Base-by-base conservation (phyloP, 2,329 filamentous ascomycete species). In the Nemania diffusa region DNA sequence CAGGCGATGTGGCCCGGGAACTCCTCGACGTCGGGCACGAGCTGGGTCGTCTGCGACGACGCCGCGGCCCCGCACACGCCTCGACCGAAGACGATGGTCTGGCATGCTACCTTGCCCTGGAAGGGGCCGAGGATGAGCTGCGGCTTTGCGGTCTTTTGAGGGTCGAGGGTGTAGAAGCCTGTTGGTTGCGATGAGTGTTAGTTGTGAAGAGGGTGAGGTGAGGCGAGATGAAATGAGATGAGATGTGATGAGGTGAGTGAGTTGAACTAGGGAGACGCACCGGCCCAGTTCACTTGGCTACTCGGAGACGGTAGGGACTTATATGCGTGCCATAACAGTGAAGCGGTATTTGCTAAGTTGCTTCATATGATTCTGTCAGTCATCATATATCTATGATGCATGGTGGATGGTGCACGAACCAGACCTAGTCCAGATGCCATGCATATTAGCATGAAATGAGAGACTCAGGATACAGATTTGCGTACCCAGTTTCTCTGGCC, bases 1-100 rank as follows among this genome's bases (percentile, higher is more conserved):
- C 92, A 95, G 9, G 92, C 92, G 75, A 96, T 94, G 77, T 95
- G 92, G 1, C 91, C 92, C 0, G 91, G 90, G 74, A 95, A 95
- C 58, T 81, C 75, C 50, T 92, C 89, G 7, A 96, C 92, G 77
- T 96, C 89, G 13, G 83, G 80, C 0, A 91, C 85, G 6, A 94
- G 77, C 79, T 92, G 90, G 11, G 92, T 94, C 66, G 80, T 76
- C 51, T 80, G 79, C 3, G 82, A 85, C 26, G 84, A 76, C 1
- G 91, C 92, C 0, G 92, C 91, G 6, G 87, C 81, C 2, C 92
- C 92, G 77, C 92, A 95, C 5, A 96, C 92, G 32, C 92, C 92
- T 48, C 86, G 85, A 8, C 90, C 88, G 69, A 94, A 92, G 5
- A 83, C 80, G 73, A 96, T 95, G 17, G 85, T 90, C 78, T 96